Evolutionary conservation across 768 basidiomycete genomes (phyloP).

Genomic region (Scleroderma bovista): DNA sequence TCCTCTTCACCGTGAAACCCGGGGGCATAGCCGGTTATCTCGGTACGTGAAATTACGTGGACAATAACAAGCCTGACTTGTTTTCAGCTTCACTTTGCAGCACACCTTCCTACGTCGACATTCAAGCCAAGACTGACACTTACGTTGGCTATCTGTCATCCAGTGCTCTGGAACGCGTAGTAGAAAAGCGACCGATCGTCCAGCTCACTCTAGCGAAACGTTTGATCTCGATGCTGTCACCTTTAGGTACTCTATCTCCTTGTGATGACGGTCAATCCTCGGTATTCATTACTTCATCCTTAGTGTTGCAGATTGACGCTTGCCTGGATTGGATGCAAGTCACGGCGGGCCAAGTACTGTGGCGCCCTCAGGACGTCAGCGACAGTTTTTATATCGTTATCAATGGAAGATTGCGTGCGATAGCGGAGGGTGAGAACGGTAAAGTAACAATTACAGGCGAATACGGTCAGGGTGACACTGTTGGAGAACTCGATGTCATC

Average conservation of each 20-base stretch:
- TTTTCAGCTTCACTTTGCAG: conserved; percentile 77
- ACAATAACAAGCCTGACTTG: background rate
- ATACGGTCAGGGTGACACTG: conserved; percentile 95
- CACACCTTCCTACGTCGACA: conserved; percentile 93
- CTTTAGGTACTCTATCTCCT: conserved; percentile 57
- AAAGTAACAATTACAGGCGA: conserved; percentile 82
- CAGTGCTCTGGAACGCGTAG: conserved; percentile 78
- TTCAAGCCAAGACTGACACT: conserved; percentile 95
- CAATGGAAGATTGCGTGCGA: conserved; percentile 90
- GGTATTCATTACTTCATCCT: conserved; percentile 5
- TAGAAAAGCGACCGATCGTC: conserved; percentile 94
- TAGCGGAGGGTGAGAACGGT: conserved; percentile 73
- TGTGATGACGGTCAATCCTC: background rate
- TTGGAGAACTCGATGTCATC: conserved; percentile 97
- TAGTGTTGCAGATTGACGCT: conserved; percentile 94
- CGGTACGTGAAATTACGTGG: conserved; percentile 39
- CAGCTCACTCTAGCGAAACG: conserved; percentile 92
- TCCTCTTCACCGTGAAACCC: conserved; percentile 91
- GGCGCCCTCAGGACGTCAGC: conserved; percentile 84
- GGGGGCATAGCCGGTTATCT: conserved; percentile 98
- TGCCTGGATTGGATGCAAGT: conserved; percentile 99
- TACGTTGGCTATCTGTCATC: conserved; percentile 95
- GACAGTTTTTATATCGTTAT: conserved; percentile 98
- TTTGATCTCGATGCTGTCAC: conserved; percentile 91
- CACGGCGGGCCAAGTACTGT: conserved; percentile 89